Conservation (phyloP, 768 basidiomycete species). For the Tulasnella sp. region DNA sequence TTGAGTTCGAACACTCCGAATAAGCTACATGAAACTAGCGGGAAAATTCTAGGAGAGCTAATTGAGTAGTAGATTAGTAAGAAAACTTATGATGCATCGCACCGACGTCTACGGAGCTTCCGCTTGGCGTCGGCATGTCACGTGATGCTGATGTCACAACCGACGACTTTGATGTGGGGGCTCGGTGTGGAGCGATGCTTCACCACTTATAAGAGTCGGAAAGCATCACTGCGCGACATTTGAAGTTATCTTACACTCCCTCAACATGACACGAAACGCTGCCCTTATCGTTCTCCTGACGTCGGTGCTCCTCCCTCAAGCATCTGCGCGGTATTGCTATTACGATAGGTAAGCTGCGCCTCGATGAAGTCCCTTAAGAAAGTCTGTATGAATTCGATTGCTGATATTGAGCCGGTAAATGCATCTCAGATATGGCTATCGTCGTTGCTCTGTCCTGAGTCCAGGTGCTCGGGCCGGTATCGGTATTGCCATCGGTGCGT, state of each 20-base stretch:
- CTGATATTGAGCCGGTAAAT: background rate
- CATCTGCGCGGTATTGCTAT: background rate
- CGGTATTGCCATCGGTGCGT: background rate
- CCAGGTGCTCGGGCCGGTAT: background rate
- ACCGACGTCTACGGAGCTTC: no score
- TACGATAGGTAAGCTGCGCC: background rate
- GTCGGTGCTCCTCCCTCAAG: background rate
- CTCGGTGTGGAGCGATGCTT: background rate
- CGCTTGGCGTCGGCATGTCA: background rate
- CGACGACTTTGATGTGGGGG: background rate
- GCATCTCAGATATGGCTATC: background rate
- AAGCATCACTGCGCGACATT: background rate
- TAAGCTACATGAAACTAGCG: no score
- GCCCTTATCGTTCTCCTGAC: background rate
- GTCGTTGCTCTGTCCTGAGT: background rate
- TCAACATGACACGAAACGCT: background rate
- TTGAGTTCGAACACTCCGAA: no score
- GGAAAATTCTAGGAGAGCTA: no score
- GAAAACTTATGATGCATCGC: no score
- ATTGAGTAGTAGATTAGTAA: no score
- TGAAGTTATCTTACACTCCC: background rate
- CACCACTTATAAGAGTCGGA: background rate
- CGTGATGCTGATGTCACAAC: background rate
- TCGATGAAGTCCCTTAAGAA: no score
- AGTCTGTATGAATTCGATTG: no score